phyloP scores from a whole-genome alignment of 179 eudicot species.

The Gypsophila paniculata region DNA sequence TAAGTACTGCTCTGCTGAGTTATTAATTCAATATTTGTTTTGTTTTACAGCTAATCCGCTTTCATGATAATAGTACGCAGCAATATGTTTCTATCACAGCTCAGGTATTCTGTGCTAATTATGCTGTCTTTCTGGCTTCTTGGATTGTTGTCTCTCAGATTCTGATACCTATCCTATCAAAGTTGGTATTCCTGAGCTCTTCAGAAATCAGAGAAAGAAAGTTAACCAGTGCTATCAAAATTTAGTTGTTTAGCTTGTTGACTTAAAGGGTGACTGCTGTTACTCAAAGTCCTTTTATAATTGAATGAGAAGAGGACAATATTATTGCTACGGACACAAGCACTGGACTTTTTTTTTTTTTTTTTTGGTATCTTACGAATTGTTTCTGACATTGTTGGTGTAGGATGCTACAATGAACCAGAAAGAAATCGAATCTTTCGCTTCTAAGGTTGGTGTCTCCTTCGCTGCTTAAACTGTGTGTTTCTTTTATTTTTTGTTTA shows the following conservation, averaged over 20 bases:
- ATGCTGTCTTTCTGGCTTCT: background rate
- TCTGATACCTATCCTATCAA: background rate
- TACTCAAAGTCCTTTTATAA: background rate
- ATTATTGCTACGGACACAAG: background rate
- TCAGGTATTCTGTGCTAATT: slow-evolving; percentile 33
- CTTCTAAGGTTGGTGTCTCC: slow-evolving; percentile 41
- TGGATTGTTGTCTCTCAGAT: background rate
- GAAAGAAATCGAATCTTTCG: slow-evolving; percentile 34
- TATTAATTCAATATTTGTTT: background rate
- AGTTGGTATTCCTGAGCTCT: background rate
- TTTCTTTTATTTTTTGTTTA: background rate
- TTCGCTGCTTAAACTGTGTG: background rate
- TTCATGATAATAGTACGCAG: slow-evolving; percentile 46
- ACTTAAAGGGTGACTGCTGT: background rate
- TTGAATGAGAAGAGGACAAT: background rate
- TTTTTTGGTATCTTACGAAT: too few species aligned
- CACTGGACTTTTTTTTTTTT: too few species aligned
- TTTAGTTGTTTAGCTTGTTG: background rate
- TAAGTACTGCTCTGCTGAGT: background rate
- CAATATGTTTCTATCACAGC: slow-evolving; percentile 33
- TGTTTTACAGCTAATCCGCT: slow-evolving; percentile 53
- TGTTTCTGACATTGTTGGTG: slow-evolving; percentile 17
- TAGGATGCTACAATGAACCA: slow-evolving; percentile 35
- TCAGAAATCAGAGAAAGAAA: background rate
- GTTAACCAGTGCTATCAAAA: background rate